Base-by-base conservation (phyloP, 2,329 filamentous ascomycete genomes). In the Sclerotiophoma versabilis region DNA sequence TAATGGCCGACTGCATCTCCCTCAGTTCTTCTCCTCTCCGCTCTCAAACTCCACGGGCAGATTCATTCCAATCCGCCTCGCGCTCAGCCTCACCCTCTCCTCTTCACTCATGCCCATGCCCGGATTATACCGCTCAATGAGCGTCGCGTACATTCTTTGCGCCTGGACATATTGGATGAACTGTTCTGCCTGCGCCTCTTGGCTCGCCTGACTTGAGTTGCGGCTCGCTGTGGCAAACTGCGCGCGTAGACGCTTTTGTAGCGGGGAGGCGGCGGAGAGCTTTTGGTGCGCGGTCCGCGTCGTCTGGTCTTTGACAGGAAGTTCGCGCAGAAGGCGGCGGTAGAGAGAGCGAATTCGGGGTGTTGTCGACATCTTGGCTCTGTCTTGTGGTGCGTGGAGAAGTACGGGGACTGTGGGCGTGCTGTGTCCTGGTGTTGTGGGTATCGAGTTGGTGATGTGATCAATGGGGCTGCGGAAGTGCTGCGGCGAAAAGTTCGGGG, bases 41-140 rank as follows among this genome's bases (percentile, higher is more conserved):
- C n/a, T n/a, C 48, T 56, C 57, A 66, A 63, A 87, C 76, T 91
- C 87, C 26, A 84, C 75, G 0, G 93, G 93, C 76, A 98, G 73
- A 76, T 97, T 84, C 89, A 97, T 92, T 15, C 93, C 95, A 33
- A 98, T 92, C 71, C 91, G 85, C 76, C 92, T 81, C 8, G 95
- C 95, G 48, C 90, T 90, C 79, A 97, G 79, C 53, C 91, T 80
- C 34, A 97, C 87, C 57, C 91, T 83, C 79, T 98, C 93, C 71
- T 87, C 83, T 76, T 96, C 88, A 62, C 89, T 86, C 88, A 96
- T 91, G 63, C 86, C 85, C 86, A 96, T 91, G 15, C 93, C 92
- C 0, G 92, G 92, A 75, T 98, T 98, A 77, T 99, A 98, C 65
- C 93, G 84, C 77, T 97, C 93, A 30, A 98, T 75, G 36, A 98